phyloP scores from a whole-genome alignment of 2,329 filamentous ascomycete species.

The Calonectria fujianensis region DNA sequence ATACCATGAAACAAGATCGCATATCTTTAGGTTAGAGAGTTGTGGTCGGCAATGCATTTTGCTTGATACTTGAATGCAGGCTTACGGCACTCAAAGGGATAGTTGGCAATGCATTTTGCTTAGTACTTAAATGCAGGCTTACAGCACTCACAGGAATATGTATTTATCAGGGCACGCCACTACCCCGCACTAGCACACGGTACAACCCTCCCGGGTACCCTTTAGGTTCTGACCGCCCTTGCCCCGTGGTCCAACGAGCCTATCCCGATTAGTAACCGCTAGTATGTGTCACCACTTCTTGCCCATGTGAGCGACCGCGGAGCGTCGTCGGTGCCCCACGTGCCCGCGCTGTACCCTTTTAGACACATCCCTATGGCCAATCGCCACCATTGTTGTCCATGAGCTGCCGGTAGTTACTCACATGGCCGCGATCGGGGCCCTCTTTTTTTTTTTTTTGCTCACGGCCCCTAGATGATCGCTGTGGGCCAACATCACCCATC shows the following conservation, averaged over 20 bases:
- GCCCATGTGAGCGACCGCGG: slow-evolving; percentile 20
- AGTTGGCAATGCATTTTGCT: too few relatives aligned
- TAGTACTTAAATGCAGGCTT: too few relatives aligned
- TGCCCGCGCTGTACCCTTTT: neutral
- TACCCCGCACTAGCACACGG: neutral
- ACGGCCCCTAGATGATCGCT: slow-evolving; percentile 26
- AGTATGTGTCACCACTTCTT: neutral
- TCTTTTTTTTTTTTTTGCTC: slow-evolving; percentile 33
- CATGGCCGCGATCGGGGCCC: slow-evolving; percentile 38
- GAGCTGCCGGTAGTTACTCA: slow-evolving; percentile 26
- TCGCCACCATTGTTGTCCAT: neutral
- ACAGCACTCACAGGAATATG: too few relatives aligned
- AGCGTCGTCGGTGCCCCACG: slow-evolving; percentile 10
- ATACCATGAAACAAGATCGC: too few relatives aligned
- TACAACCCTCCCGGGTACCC: neutral
- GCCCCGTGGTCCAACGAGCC: neutral
- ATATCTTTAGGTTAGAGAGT: too few relatives aligned
- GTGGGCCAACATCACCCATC: slow-evolving; percentile 24
- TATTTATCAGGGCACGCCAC: neutral
- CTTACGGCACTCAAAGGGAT: too few relatives aligned
- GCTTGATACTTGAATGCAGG: too few relatives aligned
- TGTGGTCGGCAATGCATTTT: too few relatives aligned
- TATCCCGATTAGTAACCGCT: neutral
- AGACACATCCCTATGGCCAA: neutral
- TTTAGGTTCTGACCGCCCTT: neutral